Percentiles rank a stretch among this genome's conserved stretches.
These are phyloP conservation scores for Cotoneaster glaucophyllus DNA, from an alignment of 306 rosid species.

Conservation along the genomic window DNA sequence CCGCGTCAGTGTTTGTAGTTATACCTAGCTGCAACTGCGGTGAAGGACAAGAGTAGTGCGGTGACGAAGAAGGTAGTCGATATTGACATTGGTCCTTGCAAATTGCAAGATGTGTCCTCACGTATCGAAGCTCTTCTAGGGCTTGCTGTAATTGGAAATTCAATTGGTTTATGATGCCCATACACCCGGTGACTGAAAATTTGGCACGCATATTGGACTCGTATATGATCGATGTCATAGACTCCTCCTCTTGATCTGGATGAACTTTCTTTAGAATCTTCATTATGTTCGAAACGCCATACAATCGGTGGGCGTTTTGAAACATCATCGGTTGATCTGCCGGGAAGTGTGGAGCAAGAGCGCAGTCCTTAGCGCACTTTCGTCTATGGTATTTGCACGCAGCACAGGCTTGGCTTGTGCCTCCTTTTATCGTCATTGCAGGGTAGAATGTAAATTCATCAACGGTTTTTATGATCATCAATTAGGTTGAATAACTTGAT, in stretches of 20 bases:
- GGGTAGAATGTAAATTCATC: not conserved
- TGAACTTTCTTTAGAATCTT: slow-evolving; percentile 20
- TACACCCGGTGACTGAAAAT: slow-evolving; percentile 34
- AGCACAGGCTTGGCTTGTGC: slow-evolving; percentile 63
- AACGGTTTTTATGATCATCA: not conserved
- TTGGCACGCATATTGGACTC: slow-evolving; percentile 43
- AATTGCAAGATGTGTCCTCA: not conserved
- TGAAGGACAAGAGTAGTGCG: not conserved
- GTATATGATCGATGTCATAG: slow-evolving; percentile 52
- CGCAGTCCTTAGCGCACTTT: slow-evolving; percentile 40
- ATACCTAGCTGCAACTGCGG: slow-evolving; percentile 16
- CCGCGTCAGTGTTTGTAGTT: not conserved
- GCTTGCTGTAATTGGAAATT: not conserved
- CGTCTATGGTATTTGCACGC: slow-evolving; percentile 60
- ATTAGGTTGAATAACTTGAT: not conserved
- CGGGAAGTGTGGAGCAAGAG: slow-evolving; percentile 48
- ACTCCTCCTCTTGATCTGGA: slow-evolving; percentile 16
- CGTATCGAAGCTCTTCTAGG: slow-evolving; percentile 1
- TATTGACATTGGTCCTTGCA: slow-evolving; percentile 13
- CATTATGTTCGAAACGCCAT: slow-evolving; percentile 46
- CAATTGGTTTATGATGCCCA: slow-evolving; percentile 15
- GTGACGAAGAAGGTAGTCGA: not conserved
- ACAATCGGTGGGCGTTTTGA: slow-evolving; percentile 50
- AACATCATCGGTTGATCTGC: slow-evolving; percentile 41
- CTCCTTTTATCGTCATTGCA: slow-evolving; percentile 41